A percentile compares a stretch with the other conserved stretches of the same genome.
phyloP scores from a whole-genome alignment of 208 protist species.

The Strigomonas galati region DNA sequence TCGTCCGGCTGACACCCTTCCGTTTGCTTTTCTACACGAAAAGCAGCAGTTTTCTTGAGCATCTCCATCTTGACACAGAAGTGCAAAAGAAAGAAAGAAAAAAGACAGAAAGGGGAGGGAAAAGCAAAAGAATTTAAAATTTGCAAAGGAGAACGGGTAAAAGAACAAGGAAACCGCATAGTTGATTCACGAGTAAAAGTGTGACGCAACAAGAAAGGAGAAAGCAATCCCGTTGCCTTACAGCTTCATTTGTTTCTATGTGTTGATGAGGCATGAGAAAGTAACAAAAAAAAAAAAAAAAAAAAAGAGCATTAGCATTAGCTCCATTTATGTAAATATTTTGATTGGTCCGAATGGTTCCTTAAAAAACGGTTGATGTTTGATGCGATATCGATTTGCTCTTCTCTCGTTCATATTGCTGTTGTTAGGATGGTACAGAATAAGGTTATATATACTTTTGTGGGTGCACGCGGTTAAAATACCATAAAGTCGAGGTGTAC shows the following conservation, averaged over 20 bases:
- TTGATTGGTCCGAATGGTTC: not conserved
- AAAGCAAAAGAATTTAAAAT: constrained; percentile 15
- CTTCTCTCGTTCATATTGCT: no score
- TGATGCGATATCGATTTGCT: constrained; percentile 10
- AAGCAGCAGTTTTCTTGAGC: constrained; percentile 56
- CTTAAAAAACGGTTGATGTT: not conserved
- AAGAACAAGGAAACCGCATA: no score
- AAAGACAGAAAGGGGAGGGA: not conserved
- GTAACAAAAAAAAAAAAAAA: constrained; percentile 10
- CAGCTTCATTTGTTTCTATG: constrained; percentile 12
- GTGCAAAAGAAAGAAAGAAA: not conserved
- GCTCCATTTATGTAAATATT: no score
- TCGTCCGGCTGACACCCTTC: constrained; percentile 38
- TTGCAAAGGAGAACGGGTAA: no score
- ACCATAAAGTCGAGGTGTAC: no score
- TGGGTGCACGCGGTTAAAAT: no score
- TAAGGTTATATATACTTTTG: no score
- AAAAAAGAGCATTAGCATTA: not conserved
- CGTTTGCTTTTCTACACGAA: constrained; percentile 71
- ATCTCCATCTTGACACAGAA: constrained; percentile 51
- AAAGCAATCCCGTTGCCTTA: not conserved
- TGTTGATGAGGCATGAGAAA: constrained; percentile 11
- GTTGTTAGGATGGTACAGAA: no score
- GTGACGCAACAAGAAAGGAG: constrained; percentile 6
- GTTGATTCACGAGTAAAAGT: no score